These are phyloP conservation scores for Naganishia onofrii DNA, from an alignment of 768 basidiomycete species.

Conservation along the genomic window DNA sequence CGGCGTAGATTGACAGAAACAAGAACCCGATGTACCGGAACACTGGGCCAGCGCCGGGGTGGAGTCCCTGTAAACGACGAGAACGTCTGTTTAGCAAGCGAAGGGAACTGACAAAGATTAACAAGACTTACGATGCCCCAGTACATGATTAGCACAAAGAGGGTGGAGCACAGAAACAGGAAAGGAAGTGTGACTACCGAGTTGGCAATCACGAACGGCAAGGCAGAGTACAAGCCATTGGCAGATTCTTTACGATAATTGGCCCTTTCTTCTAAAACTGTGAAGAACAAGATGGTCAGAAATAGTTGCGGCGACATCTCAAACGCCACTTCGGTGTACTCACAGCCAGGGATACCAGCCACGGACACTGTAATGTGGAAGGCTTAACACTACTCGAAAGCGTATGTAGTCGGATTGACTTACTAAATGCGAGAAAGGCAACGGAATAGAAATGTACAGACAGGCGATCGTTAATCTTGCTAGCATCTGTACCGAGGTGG, in stretches of 20 bases:
- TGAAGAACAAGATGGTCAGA: not conserved
- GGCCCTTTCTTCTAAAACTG: slow-evolving; percentile 60
- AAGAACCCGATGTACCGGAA: slow-evolving; percentile 62
- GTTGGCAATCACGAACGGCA: slow-evolving; percentile 61
- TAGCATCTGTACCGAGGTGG: slow-evolving; percentile 40
- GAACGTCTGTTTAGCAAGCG: not conserved
- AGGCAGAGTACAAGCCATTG: slow-evolving; percentile 62
- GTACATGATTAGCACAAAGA: slow-evolving; percentile 60
- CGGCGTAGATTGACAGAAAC: slow-evolving; percentile 60
- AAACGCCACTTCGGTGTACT: not conserved
- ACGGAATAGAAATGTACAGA: slow-evolving; percentile 61
- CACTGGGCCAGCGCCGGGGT: slow-evolving; percentile 57
- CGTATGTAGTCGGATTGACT: not conserved
- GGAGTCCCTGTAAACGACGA: slow-evolving; percentile 54
- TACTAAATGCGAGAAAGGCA: slow-evolving; percentile 56
- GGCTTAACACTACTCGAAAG: slow-evolving; percentile 22
- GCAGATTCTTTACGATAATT: slow-evolving; percentile 62
- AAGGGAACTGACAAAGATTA: not conserved
- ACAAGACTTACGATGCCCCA: slow-evolving; percentile 42
- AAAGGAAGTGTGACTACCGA: slow-evolving; percentile 61
- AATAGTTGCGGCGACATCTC: not conserved
- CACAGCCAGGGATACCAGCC: slow-evolving; percentile 60
- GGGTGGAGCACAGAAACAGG: slow-evolving; percentile 57
- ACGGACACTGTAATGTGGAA: slow-evolving; percentile 57
- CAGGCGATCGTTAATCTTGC: slow-evolving; percentile 46